Evolutionary conservation across 2,329 filamentous ascomycete species (phyloP).

Genomic region (Leptographium procerum): DNA sequence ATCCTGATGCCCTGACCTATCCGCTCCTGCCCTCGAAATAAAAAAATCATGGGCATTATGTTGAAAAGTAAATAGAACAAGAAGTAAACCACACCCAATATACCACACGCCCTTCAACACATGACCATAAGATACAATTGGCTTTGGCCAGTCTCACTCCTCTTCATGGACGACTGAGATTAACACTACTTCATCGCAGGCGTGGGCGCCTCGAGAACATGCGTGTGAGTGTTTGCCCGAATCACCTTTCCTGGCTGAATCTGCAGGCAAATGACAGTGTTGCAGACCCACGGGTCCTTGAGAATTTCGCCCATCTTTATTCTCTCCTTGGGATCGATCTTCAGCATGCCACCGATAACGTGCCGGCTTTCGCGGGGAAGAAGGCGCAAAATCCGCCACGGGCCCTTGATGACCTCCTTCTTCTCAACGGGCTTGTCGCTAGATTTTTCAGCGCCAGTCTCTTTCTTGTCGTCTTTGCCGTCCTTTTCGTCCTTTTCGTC

Average conservation of each 20-base stretch:
- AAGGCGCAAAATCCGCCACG: conserved; percentile 78
- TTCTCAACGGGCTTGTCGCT: conserved; percentile 32
- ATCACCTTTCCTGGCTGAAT: conserved; percentile 58
- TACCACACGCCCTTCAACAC: too few species aligned
- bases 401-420: conserved; percentile 78
- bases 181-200: conserved; percentile 15
- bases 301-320: conserved; percentile 80
- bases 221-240: conserved; percentile 65
- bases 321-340: conserved; percentile 71
- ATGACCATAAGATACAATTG: too few species aligned
- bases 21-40: neutral
- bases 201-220: conserved; percentile 67
- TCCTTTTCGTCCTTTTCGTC: neutral
- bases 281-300: conserved; percentile 80
- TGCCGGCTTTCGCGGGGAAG: conserved; percentile 81
- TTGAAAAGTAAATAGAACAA: neutral
- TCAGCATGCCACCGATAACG: conserved; percentile 86
- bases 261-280: conserved; percentile 74
- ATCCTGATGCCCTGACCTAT: neutral
- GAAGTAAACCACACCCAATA: neutral
- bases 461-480: neutral
- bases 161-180: neutral
- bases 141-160: neutral
- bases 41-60: neutral
- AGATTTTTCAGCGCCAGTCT: neutral